A percentile compares a stretch with the other conserved stretches of the same genome.
phyloP scores from a whole-genome alignment of 2,329 filamentous ascomycete species.

The Ascomycota sp. region DNA sequence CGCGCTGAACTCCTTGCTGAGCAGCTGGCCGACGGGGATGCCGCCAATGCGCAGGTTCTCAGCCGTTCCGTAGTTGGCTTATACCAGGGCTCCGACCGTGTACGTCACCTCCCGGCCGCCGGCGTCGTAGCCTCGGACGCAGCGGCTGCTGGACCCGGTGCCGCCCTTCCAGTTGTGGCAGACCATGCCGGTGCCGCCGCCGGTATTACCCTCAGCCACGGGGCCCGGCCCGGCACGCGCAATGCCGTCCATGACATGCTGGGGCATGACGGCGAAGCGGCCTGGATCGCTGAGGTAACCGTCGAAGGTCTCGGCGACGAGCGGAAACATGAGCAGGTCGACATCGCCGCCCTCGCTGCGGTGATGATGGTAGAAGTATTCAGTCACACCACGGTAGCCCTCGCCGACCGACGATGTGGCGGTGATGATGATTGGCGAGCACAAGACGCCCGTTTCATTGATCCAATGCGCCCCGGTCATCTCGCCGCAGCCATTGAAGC shows the following conservation, averaged over 20 bases:
- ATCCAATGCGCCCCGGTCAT: conserved; percentile 42
- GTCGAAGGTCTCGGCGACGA: conserved; percentile 44
- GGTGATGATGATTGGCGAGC: conserved; percentile 39
- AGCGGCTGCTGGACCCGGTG: conserved; percentile 38
- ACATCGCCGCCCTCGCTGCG: conserved; percentile 19
- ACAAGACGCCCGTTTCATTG: conserved; percentile 36
- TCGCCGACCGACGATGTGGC: conserved; percentile 36
- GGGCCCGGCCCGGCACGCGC: conserved; percentile 24
- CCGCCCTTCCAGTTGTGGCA: conserved; percentile 48
- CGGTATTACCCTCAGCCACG: conserved; percentile 40
- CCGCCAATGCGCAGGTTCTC: conserved; percentile 37
- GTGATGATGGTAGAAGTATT: conserved; percentile 29
- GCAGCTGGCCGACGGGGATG: conserved; percentile 38
- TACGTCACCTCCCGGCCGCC: conserved; percentile 19
- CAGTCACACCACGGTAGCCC: conserved; percentile 36
- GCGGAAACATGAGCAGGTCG: conserved; percentile 33
- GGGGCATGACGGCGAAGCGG: conserved; percentile 30
- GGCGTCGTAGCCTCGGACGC: conserved; percentile 24
- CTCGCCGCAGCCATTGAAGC: conserved; percentile 44
- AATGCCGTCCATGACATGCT: conserved; percentile 33
- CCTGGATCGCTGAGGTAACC: conserved; percentile 37
- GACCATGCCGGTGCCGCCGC: conserved; percentile 49
- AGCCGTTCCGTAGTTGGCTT: conserved; percentile 42
- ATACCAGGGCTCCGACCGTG: conserved; percentile 40
- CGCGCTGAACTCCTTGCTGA: conserved; percentile 13